phyloP scores from a whole-genome alignment of 1,284 basidiomycete species.

The Naganishia sp. region DNA sequence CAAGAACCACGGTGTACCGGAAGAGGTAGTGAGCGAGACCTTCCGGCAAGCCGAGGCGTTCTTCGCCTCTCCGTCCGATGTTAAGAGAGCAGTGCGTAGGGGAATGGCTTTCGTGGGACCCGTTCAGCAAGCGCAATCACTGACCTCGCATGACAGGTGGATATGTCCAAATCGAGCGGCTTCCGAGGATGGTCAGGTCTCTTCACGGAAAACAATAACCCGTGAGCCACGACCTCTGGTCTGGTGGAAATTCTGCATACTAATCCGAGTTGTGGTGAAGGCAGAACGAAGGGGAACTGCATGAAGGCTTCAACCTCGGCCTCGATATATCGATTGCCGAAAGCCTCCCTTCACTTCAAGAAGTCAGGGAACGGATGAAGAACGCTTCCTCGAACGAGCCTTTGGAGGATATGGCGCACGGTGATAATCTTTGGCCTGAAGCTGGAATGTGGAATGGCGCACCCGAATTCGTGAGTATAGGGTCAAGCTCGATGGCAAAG shows the following conservation, averaged over 20 bases:
- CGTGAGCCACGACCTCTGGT: neutral
- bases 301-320: constrained; percentile 80
- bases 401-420: constrained; percentile 45
- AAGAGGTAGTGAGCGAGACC: constrained; percentile 57
- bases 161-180: constrained; percentile 65
- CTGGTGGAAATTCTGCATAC: neutral
- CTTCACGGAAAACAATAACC: constrained; percentile 47
- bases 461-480: constrained; percentile 41
- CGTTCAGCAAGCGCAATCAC: constrained; percentile 1
- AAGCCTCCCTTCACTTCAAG: neutral
- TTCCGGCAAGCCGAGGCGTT: constrained; percentile 62
- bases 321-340: constrained; percentile 58
- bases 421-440: constrained; percentile 53
- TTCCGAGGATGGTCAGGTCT: constrained; percentile 70
- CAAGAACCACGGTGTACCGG: constrained; percentile 68
- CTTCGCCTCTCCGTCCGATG: constrained; percentile 63
- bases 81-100: constrained; percentile 62
- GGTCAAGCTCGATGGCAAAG: neutral
- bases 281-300: constrained; percentile 69
- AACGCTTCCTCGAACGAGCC: constrained; percentile 39
- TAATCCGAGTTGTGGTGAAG: neutral
- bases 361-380: neutral
- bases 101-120: neutral
- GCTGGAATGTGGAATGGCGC: constrained; percentile 60
- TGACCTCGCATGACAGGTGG: constrained; percentile 57